Evolutionary conservation across 352 stramenopile species (phyloP), one percentile per base, ranked within the genome.

Genomic region (Aphanomyces cochlioides): DNA sequence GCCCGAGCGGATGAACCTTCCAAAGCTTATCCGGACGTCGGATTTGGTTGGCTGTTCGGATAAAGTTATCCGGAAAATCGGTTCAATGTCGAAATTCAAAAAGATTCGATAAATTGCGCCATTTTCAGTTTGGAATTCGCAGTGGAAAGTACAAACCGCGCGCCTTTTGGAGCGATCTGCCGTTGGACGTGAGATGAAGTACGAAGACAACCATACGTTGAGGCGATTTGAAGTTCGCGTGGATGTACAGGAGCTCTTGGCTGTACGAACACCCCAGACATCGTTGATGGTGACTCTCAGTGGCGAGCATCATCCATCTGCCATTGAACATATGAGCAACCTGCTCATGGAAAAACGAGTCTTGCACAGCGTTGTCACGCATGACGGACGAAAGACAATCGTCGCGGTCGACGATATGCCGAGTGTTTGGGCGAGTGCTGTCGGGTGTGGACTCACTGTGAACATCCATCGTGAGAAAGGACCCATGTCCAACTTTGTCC

Each of bases 401-500:
- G 43, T 67, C 39, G 40, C 38, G 39, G 59, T 67, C 2, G 59
- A 67, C 28, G 41, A 67, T 37, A 40, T 67, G 19, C 59, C 59
- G 8, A 50, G 39, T n/a, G 21, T 67, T 5, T 67, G 59, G 59
- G 37, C 39, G 8, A 21, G 15, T 37, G 59, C 59, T 5, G 12
- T 50, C 10, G 40, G 6, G 40, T 48, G 41, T 34, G 59, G 59
- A 7, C 19, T 48, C 5, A 67, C 40, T 8, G 43, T 67, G 59
- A 67, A 67, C 59, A 70, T 70, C 43, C 64, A 56, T 36, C 53
- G 53, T 12, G 43, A 70, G 40, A 40, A 54, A 7, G 64, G 64
- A 47, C 64, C 64, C 40, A 70, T 70, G 64, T 56, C 64, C 6
- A 56, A 61, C 38, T 60, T 70, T 40, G 54, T 70, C 39, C 1